phyloP scores from a whole-genome alignment of 345 rosid species.

The Pistacia vera region DNA sequence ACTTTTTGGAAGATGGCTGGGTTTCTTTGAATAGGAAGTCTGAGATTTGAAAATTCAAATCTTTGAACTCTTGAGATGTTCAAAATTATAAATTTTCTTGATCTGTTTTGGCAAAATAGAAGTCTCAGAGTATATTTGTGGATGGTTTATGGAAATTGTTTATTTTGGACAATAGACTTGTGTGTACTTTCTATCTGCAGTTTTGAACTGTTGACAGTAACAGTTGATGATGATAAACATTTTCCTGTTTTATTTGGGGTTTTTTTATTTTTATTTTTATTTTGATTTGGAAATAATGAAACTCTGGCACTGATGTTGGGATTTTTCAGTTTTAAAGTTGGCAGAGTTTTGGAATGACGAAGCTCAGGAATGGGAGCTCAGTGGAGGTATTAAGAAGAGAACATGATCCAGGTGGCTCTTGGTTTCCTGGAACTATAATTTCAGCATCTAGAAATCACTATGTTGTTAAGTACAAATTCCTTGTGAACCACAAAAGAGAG shows the following conservation, averaged over 20 bases:
- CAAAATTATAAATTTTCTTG: constrained; percentile 6
- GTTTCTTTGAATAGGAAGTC: constrained; percentile 4
- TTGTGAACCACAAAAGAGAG: constrained; percentile 19
- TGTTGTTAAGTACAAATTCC: constrained; percentile 29
- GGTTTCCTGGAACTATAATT: constrained; percentile 42
- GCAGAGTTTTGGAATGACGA: constrained; percentile 23
- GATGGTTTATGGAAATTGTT: not conserved
- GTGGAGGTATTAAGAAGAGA: constrained; percentile 44
- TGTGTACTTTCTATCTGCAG: not conserved
- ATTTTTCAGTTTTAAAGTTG: constrained; percentile 20
- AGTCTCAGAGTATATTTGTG: not conserved
- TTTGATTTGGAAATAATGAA: too few relatives aligned
- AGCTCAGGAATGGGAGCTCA: constrained; percentile 27
- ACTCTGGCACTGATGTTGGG: not conserved
- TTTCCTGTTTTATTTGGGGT: not conserved
- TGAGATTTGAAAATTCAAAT: constrained; percentile 10
- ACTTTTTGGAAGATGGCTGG: not conserved
- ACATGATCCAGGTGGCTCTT: constrained; percentile 32
- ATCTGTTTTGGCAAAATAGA: constrained; percentile 15
- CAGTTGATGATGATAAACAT: not conserved
- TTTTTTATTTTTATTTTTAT: not conserved
- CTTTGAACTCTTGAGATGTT: not conserved
- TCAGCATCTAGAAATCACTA: constrained; percentile 28
- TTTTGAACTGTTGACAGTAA: not conserved
- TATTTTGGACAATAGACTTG: not conserved